These are phyloP conservation scores for Fusarium sp. DNA, from an alignment of 2,329 filamentous ascomycete species.

Conservation along the genomic window DNA sequence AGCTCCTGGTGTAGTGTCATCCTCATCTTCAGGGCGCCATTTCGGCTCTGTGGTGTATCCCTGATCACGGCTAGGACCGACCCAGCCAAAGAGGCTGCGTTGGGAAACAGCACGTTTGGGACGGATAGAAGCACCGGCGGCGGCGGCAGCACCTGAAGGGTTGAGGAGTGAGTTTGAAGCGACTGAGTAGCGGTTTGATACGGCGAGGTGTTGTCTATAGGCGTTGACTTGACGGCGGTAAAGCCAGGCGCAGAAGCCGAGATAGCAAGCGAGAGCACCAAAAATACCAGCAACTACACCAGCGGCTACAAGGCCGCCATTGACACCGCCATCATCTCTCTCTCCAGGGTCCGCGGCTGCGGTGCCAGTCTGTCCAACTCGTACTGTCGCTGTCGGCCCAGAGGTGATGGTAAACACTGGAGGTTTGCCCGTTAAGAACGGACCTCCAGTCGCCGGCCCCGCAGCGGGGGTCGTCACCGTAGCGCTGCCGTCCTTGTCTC, in stretches of 20 bases:
- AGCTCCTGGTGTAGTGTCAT: slow-evolving; percentile 42
- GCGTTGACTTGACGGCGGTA: slow-evolving; percentile 78
- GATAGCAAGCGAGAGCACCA: slow-evolving; percentile 71
- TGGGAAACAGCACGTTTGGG: slow-evolving; percentile 34
- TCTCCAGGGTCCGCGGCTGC: slow-evolving; percentile 34
- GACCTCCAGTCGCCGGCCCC: slow-evolving; percentile 73
- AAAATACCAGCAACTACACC: slow-evolving; percentile 74
- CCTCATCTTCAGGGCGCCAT: slow-evolving; percentile 46
- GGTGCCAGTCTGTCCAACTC: slow-evolving; percentile 46
- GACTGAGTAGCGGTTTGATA: slow-evolving; percentile 69
- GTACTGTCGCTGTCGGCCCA: slow-evolving; percentile 62
- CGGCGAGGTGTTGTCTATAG: slow-evolving; percentile 77
- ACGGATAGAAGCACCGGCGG: slow-evolving; percentile 1
- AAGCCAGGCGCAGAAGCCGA: slow-evolving; percentile 79
- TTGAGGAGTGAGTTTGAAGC: slow-evolving; percentile 57
- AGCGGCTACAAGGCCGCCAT: slow-evolving; percentile 60
- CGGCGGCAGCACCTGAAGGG: slow-evolving; percentile 35
- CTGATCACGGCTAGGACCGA: slow-evolving; percentile 47
- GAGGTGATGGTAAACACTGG: slow-evolving; percentile 76
- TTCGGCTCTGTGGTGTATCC: slow-evolving; percentile 50
- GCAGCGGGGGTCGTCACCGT: slow-evolving; percentile 63
- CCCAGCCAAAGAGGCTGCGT: slow-evolving; percentile 52
- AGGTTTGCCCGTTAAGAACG: slow-evolving; percentile 77
- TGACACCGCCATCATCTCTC: slow-evolving; percentile 37
- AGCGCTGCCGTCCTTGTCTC: slow-evolving; percentile 65